These are phyloP conservation scores for Acer yangbiense DNA, from an alignment of 345 rosid species.

Conservation along the genomic window DNA sequence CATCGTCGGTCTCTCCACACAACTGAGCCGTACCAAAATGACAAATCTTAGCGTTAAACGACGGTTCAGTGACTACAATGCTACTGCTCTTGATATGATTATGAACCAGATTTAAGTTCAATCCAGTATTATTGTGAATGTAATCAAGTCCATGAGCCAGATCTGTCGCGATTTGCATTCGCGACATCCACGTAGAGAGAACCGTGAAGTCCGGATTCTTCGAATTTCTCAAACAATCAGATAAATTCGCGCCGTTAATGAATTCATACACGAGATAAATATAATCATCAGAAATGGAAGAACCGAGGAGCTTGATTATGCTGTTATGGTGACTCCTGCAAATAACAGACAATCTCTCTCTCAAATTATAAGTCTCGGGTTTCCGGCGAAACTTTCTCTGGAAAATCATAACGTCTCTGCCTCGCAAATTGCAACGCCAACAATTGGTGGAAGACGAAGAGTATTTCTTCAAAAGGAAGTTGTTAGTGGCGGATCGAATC, in stretches of 20 bases:
- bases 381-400: conserved; percentile 72
- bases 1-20: conserved; percentile 65
- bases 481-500: conserved; percentile 86
- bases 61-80: conserved; percentile 67
- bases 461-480: conserved; percentile 66
- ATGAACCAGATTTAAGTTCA: conserved; percentile 66
- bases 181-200: conserved; percentile 70
- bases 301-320: conserved; percentile 72
- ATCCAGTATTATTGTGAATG: conserved; percentile 73
- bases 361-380: conserved; percentile 41
- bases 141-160: conserved; percentile 87
- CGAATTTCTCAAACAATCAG: conserved; percentile 67
- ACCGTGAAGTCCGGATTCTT: conserved; percentile 71
- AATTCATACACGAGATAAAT: conserved; percentile 76
- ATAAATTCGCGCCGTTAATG: conserved; percentile 61
- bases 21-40: conserved; percentile 86
- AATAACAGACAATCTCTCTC: conserved; percentile 52
- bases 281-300: conserved; percentile 63
- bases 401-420: conserved; percentile 59
- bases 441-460: conserved; percentile 61
- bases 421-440: conserved; percentile 81
- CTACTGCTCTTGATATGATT: conserved; percentile 75
- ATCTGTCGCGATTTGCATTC: conserved; percentile 83
- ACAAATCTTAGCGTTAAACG: conserved; percentile 65
- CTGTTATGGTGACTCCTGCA: conserved; percentile 77